Conservation (phyloP, 345 rosid genomes). For the Arabidopsis thaliana region TAIR10.1 NC_003074.8:20789501-20790000, state of each 20-base stretch:
- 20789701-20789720: slow-evolving; percentile 2
- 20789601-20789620: slow-evolving; percentile 84
- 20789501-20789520: slow-evolving; percentile 86
- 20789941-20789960: neutral
- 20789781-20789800: slow-evolving; percentile 4
- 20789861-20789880: neutral
- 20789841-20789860: slow-evolving; percentile 9
- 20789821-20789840: slow-evolving; percentile 24
- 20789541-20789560: slow-evolving; percentile 80
- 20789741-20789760: neutral
- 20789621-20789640: slow-evolving; percentile 96
- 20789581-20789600: slow-evolving; percentile 80
- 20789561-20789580: slow-evolving; percentile 69
- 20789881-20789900: neutral
- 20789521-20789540: slow-evolving; percentile 70
- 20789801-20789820: slow-evolving; percentile 16
- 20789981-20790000: too few relatives aligned
- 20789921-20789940: neutral
- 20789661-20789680: slow-evolving; percentile 33
- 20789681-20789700: neutral
- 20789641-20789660: slow-evolving; percentile 73
- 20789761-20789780: neutral
- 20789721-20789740: neutral
- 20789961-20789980: neutral
- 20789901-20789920: neutral